Base-by-base conservation (phyloP, 2,329 filamentous ascomycete genomes). In the Scedosporium boydii region DNA sequence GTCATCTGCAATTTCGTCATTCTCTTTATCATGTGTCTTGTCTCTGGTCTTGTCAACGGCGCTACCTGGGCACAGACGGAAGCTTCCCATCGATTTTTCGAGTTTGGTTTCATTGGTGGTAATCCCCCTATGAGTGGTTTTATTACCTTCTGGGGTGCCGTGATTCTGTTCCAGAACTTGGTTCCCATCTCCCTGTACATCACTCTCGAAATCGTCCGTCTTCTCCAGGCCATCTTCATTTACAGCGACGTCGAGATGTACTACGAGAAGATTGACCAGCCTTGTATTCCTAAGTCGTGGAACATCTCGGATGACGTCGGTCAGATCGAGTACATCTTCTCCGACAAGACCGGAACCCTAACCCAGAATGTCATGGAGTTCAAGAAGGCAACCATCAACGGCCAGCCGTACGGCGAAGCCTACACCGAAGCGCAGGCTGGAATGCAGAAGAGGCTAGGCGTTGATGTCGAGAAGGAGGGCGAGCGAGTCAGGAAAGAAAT, bases 321-420 rank as follows among this genome's bases (percentile, higher is more conserved):
- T 12, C 95, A 99, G 76, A 96, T 99, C 65, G 95, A 98, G 75
- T 99, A 98, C 78, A 96, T 99, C 67, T 99, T 99, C 75, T 97
- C 92, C 0, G 93, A 98, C 79, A 98, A 98, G 79, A 98, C 93
- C 1, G 93, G 93, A 53, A 98, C 93, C 3, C 79, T 98, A 70
- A 98, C 93, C n/a, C 96, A 93, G 77, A 98, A 98, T 72, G 87
- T 91, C 82, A 98, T 99, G 95, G 96, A 99, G 74, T 99, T 98
- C 84, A 99, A 98, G 75, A 99, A 99, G 75, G 92, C 89, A 62
- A 96, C 93, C 0, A 88, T 99, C 75, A 98, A 98, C 70, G 93
- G 93, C n/a, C 85, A 95, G 64, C 87, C 93, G 0, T 99, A 99
- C 68, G 95, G 96, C 65, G 95, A 99, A 76, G 95, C 95, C 0